Conservation (phyloP, 108 stramenopile genomes). For the Pseudonitzschia multistriata region DNA sequence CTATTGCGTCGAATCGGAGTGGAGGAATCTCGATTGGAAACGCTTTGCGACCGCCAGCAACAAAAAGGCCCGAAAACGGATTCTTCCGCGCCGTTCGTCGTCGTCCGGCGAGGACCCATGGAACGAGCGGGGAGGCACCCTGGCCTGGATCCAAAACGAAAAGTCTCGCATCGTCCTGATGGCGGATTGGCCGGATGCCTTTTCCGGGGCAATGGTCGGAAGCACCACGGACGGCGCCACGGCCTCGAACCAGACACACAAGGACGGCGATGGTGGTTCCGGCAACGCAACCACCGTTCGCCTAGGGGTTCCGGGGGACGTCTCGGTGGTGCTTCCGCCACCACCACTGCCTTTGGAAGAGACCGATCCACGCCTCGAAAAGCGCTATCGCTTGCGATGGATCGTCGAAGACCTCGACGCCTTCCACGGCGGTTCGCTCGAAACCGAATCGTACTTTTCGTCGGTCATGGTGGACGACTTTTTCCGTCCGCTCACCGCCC, state of each 20-base stretch:
- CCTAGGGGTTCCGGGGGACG: neutral
- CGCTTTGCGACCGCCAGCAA: neutral
- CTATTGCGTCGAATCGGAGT: neutral
- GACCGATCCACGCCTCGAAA: neutral
- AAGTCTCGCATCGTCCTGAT: neutral
- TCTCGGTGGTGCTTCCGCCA: neutral
- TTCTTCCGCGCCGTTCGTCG: neutral
- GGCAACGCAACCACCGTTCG: neutral
- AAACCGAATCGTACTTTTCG: neutral
- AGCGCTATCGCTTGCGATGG: slow-evolving; percentile 43
- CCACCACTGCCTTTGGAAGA: neutral
- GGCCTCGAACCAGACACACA: neutral
- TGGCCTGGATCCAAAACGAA: neutral
- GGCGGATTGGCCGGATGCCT: neutral
- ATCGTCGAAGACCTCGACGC: slow-evolving; percentile 59
- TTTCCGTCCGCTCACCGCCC: too few species aligned
- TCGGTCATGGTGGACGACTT: slow-evolving; percentile 8
- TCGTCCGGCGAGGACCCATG: neutral
- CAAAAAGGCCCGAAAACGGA: neutral
- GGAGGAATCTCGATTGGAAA: neutral
- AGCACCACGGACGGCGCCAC: neutral
- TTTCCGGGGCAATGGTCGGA: neutral
- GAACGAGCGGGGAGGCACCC: neutral
- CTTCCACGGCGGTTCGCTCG: slow-evolving; percentile 38
- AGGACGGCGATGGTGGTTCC: slow-evolving; percentile 12